These are phyloP conservation scores for Leishmania gerbilli DNA, from an alignment of 208 protist genomes.

Conservation along the genomic window DNA sequence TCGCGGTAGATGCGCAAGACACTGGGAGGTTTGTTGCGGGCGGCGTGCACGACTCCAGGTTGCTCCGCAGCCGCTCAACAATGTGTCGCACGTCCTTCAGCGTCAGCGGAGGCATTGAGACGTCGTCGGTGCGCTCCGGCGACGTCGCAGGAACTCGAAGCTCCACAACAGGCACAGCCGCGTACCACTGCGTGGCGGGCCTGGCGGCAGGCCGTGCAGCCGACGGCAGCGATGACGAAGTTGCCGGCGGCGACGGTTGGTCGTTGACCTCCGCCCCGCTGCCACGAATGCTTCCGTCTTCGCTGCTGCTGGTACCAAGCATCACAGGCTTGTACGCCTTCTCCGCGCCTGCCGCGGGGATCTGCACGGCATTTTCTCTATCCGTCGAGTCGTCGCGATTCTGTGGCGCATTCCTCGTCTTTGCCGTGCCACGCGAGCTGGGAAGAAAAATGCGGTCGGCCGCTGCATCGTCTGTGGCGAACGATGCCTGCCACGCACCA, in stretches of 20 bases:
- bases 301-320: background rate
- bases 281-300: background rate
- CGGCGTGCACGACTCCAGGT: background rate
- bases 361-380: no score
- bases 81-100: constrained; percentile 15
- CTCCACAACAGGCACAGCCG: constrained; percentile 24
- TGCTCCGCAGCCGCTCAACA: constrained; percentile 10
- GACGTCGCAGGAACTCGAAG: constrained; percentile 1
- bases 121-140: constrained; percentile 4
- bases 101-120: constrained; percentile 22
- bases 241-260: background rate
- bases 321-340: background rate
- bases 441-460: background rate
- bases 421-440: background rate
- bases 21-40: background rate
- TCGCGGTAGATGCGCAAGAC: background rate
- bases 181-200: constrained; percentile 10
- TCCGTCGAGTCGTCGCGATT: background rate
- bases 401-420: background rate
- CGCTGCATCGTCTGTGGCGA: background rate
- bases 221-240: background rate
- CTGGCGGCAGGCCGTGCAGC: background rate
- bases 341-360: background rate
- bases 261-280: background rate
- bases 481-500: constrained; percentile 7